Conservation (phyloP, 2,329 filamentous ascomycete species). For the Fusarium dimerum region DNA sequence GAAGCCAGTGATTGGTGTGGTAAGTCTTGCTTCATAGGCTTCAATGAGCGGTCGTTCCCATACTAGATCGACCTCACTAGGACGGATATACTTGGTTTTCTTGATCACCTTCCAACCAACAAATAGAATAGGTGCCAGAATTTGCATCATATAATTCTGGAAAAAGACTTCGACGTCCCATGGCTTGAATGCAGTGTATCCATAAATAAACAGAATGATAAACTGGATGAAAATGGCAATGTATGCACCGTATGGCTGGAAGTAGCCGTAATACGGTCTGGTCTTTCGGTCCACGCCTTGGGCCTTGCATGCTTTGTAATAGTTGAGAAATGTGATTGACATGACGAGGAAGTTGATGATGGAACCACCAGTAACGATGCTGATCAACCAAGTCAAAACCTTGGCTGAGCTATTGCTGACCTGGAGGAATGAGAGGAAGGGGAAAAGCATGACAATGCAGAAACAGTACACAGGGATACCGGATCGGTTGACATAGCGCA, state of each 20-base stretch:
- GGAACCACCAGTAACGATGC: slow-evolving; percentile 53
- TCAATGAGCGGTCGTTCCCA: slow-evolving; percentile 59
- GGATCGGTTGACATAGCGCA: slow-evolving; percentile 57
- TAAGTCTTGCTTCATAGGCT: slow-evolving; percentile 51
- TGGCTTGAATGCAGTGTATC: slow-evolving; percentile 50
- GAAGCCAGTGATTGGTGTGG: slow-evolving; percentile 44
- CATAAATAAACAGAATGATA: slow-evolving; percentile 48
- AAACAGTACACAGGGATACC: slow-evolving; percentile 62
- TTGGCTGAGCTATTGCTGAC: slow-evolving; percentile 45
- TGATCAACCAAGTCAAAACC: slow-evolving; percentile 52
- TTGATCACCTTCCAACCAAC: slow-evolving; percentile 62
- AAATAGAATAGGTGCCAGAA: slow-evolving; percentile 54
- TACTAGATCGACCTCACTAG: slow-evolving; percentile 56
- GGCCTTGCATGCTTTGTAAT: slow-evolving; percentile 51
- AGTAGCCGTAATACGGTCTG: slow-evolving; percentile 49
- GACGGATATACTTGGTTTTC: slow-evolving; percentile 52
- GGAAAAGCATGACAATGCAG: slow-evolving; percentile 50
- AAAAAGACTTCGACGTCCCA: slow-evolving; percentile 50
- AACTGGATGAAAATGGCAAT: slow-evolving; percentile 41
- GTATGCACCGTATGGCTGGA: slow-evolving; percentile 45
- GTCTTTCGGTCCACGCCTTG: slow-evolving; percentile 50
- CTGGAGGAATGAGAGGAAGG: slow-evolving; percentile 50
- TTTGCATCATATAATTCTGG: slow-evolving; percentile 55
- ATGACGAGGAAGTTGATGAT: slow-evolving; percentile 62
- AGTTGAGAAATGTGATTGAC: slow-evolving; percentile 44